These are phyloP conservation scores for Paraphoma sp. DNA, from an alignment of 2,329 filamentous ascomycete species.

Conservation along the genomic window DNA sequence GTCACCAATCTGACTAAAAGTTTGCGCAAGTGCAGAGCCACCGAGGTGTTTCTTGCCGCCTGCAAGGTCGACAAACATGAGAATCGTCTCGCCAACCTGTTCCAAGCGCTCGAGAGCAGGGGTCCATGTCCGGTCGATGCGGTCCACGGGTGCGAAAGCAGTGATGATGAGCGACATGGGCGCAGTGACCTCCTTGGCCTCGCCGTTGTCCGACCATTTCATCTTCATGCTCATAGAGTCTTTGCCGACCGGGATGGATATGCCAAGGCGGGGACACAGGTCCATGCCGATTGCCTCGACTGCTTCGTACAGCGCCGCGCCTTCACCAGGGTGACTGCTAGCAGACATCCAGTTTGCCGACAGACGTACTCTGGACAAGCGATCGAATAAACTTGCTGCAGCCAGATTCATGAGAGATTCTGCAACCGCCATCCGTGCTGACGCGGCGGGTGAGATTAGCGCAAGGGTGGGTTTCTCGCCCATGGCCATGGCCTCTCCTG, in stretches of 20 bases:
- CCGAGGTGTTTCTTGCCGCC: constrained; percentile 81
- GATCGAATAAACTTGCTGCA: constrained; percentile 75
- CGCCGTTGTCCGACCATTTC: constrained; percentile 73
- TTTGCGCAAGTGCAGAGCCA: constrained; percentile 89
- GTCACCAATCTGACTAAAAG: constrained; percentile 83
- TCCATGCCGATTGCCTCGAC: constrained; percentile 93
- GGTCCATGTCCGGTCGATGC: constrained; percentile 90
- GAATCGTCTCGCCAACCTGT: constrained; percentile 85
- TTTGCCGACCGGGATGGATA: constrained; percentile 96
- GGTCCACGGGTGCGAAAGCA: constrained; percentile 83
- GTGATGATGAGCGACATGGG: constrained; percentile 91
- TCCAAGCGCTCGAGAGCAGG: constrained; percentile 82
- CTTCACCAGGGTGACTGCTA: constrained; percentile 91
- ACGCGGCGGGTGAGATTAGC: constrained; percentile 86
- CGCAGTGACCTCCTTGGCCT: constrained; percentile 85
- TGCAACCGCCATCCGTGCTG: constrained; percentile 93
- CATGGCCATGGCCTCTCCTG: constrained; percentile 97
- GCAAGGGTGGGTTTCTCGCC: constrained; percentile 90
- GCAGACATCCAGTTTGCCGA: constrained; percentile 99
- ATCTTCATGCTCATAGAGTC: constrained; percentile 99
- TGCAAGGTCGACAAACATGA: constrained; percentile 92
- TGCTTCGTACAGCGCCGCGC: constrained; percentile 89
- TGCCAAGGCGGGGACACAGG: constrained; percentile 85
- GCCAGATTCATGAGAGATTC: constrained; percentile 94
- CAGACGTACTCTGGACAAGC: constrained; percentile 80